Evolutionary conservation across 345 rosid species (phyloP).

Genomic region (Conringia planisiliqua): DNA sequence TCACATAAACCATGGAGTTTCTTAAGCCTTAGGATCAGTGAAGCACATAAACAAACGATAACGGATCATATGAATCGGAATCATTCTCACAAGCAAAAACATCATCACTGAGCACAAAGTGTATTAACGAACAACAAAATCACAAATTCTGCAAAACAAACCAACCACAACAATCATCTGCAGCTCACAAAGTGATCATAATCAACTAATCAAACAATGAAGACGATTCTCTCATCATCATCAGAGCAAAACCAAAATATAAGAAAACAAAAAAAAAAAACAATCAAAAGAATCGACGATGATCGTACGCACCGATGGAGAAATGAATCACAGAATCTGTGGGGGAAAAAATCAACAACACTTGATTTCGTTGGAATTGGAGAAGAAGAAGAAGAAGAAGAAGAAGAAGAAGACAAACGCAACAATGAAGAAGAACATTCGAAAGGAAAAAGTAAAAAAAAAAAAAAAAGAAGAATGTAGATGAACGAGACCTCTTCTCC

Average conservation of each 20-base stretch:
- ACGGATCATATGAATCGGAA: neutral
- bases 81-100: neutral
- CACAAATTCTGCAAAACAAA: neutral
- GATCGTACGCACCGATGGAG: constrained; percentile 13
- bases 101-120: neutral
- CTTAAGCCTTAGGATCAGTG: neutral
- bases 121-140: neutral
- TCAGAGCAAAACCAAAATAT: neutral
- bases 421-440: neutral
- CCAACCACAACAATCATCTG: neutral
- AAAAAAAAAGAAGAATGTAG: neutral
- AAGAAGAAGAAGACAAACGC: neutral
- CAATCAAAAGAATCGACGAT: neutral
- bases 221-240: too few species aligned
- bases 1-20: neutral
- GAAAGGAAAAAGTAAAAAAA: neutral
- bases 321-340: neutral
- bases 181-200: neutral
- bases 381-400: too few species aligned
- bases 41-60: neutral
- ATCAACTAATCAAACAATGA: too few species aligned
- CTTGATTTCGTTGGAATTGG: neutral
- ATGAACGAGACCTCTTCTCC: constrained; percentile 21
- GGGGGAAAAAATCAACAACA: neutral
- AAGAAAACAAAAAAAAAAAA: neutral